Evolutionary conservation across 2,329 filamentous ascomycete species (phyloP).

Genomic region (Talaromyces albobiverticillius): DNA sequence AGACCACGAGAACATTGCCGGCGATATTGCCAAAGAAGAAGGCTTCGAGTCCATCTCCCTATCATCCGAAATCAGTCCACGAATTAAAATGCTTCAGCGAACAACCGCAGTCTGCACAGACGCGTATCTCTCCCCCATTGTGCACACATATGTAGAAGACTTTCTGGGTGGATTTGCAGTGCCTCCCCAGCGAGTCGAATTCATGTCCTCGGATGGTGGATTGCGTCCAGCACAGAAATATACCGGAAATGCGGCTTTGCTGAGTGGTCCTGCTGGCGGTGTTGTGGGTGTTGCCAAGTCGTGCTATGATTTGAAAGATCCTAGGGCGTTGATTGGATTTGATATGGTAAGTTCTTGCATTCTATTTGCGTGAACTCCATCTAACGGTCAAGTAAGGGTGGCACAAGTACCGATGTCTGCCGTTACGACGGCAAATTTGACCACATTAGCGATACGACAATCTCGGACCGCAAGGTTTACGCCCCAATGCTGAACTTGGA

Average conservation of each 20-base stretch:
- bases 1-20: conserved; percentile 73
- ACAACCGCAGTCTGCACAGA: conserved; percentile 73
- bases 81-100: conserved; percentile 73
- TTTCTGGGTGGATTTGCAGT: conserved; percentile 9
- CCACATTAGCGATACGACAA: conserved; percentile 89
- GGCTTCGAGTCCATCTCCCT: conserved; percentile 70
- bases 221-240: conserved; percentile 56
- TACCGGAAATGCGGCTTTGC: conserved; percentile 75
- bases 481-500: conserved; percentile 90
- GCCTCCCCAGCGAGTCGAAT: conserved; percentile 48
- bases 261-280: conserved; percentile 83
- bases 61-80: conserved; percentile 74
- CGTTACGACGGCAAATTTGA: conserved; percentile 83
- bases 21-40: conserved; percentile 68
- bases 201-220: conserved; percentile 67
- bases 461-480: conserved; percentile 86
- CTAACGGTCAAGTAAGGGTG: conserved; percentile 84
- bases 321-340: conserved; percentile 80
- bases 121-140: conserved; percentile 72
- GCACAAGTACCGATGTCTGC: conserved; percentile 83
- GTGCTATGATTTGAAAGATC: conserved; percentile 70
- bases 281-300: conserved; percentile 80
- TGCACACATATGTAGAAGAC: conserved; percentile 41
- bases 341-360: conserved; percentile 79
- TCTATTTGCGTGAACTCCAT: conserved; percentile 64